Conservation (phyloP, 495 filamentous ascomycete genomes). For the Bathelium albidoporum region DNA sequence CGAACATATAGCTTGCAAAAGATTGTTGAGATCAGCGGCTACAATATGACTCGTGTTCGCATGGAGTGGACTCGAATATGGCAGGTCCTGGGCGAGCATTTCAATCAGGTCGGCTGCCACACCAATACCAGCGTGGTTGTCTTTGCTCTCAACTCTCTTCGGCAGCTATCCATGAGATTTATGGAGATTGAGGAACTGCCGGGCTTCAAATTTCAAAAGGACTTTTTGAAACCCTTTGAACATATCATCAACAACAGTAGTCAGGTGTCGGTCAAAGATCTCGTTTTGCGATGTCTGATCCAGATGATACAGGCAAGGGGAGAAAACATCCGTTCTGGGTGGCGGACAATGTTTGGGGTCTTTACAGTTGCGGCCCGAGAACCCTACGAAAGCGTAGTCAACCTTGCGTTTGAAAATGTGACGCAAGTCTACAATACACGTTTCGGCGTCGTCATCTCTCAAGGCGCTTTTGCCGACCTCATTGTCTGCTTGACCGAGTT, state of each 20-base stretch:
- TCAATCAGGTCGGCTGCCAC: conserved; percentile 94
- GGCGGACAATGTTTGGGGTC: conserved; percentile 98
- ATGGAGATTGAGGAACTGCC: conserved; percentile 97
- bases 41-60: conserved; percentile 97
- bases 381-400: conserved; percentile 90
- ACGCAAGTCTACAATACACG: conserved; percentile 96
- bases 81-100: conserved; percentile 91
- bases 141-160: conserved; percentile 88
- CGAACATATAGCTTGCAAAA: conserved; percentile 96
- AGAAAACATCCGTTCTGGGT: conserved; percentile 92
- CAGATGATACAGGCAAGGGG: conserved; percentile 98
- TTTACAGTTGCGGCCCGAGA: conserved; percentile 93
- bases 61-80: conserved; percentile 98
- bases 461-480: conserved; percentile 92
- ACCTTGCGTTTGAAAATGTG: conserved; percentile 91
- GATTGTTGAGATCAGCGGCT: conserved; percentile 95
- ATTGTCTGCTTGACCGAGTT: conserved; percentile 96
- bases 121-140: conserved; percentile 91
- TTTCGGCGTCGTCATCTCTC: conserved; percentile 90
- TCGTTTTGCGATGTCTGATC: conserved; percentile 91
- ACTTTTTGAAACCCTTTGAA: conserved; percentile 96
- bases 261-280: conserved; percentile 88
- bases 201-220: conserved; percentile 99
- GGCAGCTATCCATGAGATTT: conserved; percentile 95
- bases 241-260: conserved; percentile 90